Evolutionary conservation across 371 early-diverging fungal species (phyloP).

Genomic region (Cokeromyces recurvatus): DNA sequence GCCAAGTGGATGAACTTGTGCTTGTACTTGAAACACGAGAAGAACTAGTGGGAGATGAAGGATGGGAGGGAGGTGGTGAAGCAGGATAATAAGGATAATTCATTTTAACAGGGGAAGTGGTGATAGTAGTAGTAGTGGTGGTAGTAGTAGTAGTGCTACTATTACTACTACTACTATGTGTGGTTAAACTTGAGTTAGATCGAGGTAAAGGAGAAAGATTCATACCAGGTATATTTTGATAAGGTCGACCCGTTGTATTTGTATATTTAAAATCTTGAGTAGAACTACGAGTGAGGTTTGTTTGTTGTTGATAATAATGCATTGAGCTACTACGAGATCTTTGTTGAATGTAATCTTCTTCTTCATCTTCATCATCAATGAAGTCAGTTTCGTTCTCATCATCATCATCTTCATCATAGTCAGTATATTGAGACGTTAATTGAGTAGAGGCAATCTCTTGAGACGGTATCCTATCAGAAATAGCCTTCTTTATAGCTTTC

Average conservation of each 20-base stretch:
- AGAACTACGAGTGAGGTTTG: neutral
- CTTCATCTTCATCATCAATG: constrained; percentile 44
- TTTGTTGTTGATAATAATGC: constrained; percentile 1
- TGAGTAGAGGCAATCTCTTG: neutral
- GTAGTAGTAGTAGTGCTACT: neutral
- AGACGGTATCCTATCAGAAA: constrained; percentile 18
- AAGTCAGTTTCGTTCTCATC: constrained; percentile 40
- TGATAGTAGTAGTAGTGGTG: neutral
- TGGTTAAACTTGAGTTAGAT: constrained; percentile 12
- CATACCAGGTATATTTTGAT: constrained; percentile 20
- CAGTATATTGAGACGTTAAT: neutral
- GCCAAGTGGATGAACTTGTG: constrained; percentile 23
- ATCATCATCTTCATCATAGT: constrained; percentile 13
- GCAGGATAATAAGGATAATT: constrained; percentile 37
- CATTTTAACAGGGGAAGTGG: neutral
- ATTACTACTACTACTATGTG: no score
- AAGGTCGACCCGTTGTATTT: constrained; percentile 8
- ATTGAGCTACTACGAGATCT: constrained; percentile 17
- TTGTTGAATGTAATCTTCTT: constrained; percentile 8
- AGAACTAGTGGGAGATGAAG: constrained; percentile 55
- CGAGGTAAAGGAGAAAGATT: constrained; percentile 28
- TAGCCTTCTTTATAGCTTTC: constrained; percentile 30
- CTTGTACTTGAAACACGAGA: constrained; percentile 32
- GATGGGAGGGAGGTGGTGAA: constrained; percentile 59
- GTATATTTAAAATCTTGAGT: neutral